phyloP scores from a whole-genome alignment of 805 yeast genomes.

The Candida peoriensis region DNA sequence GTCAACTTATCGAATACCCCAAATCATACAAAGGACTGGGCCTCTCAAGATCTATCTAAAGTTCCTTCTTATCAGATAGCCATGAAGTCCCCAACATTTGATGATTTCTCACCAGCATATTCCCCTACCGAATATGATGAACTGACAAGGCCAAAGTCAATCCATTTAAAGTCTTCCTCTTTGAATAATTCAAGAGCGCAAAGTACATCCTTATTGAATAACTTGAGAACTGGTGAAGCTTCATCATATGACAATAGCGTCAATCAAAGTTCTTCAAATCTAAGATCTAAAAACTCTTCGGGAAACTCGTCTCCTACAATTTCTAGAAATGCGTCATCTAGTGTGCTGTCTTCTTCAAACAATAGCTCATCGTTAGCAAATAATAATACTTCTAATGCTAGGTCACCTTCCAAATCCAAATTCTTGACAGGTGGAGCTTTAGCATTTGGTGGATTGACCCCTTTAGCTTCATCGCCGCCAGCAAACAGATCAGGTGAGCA shows the following conservation, averaged over 20 bases:
- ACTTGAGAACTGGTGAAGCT: conserved; percentile 17
- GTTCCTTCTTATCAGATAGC: conserved; percentile 90
- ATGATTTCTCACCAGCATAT: conserved; percentile 69
- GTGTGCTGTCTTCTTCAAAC: neutral
- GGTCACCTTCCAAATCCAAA: conserved; percentile 11
- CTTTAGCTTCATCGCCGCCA: conserved; percentile 9
- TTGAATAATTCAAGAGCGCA: conserved; percentile 23
- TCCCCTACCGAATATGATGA: conserved; percentile 20
- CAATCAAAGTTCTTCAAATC: neutral
- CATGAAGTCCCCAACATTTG: conserved; percentile 46
- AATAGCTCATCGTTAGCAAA: neutral
- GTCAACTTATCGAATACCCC: conserved; percentile 21
- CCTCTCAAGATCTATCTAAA: conserved; percentile 43
- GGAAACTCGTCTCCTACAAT: conserved; percentile 17
- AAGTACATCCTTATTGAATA: conserved; percentile 20
- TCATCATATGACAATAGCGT: conserved; percentile 1
- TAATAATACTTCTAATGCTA: neutral
- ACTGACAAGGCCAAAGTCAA: conserved; percentile 20
- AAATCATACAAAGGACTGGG: conserved; percentile 30
- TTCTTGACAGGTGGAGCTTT: neutral
- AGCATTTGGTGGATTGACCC: conserved; percentile 6
- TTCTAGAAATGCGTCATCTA: conserved; percentile 18
- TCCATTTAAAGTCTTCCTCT: conserved; percentile 24
- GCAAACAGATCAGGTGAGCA: neutral
- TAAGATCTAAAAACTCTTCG: conserved; percentile 9